A percentile compares a stretch with the other conserved stretches of the same genome.
Conservation (phyloP, 768 basidiomycete species). For the Lentinula sp. region DNA sequence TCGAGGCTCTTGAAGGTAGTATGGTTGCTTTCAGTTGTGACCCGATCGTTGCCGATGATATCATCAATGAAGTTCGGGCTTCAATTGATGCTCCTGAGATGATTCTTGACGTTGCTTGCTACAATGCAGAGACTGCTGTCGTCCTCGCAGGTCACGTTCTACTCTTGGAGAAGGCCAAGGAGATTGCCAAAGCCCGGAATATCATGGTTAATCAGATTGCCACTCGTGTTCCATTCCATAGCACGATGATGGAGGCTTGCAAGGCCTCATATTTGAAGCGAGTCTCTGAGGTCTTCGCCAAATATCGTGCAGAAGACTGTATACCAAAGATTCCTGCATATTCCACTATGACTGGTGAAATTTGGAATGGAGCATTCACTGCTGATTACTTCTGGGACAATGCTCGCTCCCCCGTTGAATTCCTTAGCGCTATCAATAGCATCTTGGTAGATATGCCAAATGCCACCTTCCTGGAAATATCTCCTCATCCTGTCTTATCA, state of each 20-base stretch:
- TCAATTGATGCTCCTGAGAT: neutral
- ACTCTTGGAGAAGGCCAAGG: slow-evolving; percentile 15
- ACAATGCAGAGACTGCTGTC: slow-evolving; percentile 22
- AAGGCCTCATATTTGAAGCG: neutral
- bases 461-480: slow-evolving; percentile 19
- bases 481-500: slow-evolving; percentile 22
- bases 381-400: slow-evolving; percentile 24
- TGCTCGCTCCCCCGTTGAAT: slow-evolving; percentile 19
- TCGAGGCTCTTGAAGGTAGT: slow-evolving; percentile 6
- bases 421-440: slow-evolving; percentile 16
- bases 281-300: neutral
- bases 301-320: neutral
- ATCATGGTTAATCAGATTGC: slow-evolving; percentile 19
- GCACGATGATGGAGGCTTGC: slow-evolving; percentile 21
- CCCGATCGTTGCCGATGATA: slow-evolving; percentile 13
- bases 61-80: slow-evolving; percentile 3
- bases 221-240: slow-evolving; percentile 22
- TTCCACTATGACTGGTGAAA: slow-evolving; percentile 19
- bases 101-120: slow-evolving; percentile 22
- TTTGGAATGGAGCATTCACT: slow-evolving; percentile 11
- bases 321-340: slow-evolving; percentile 12
- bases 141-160: slow-evolving; percentile 18
- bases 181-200: slow-evolving; percentile 12
- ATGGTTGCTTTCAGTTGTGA: slow-evolving; percentile 8
- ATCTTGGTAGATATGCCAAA: slow-evolving; percentile 10